Evolutionary conservation across 257 asterid species (phyloP), one percentile per base, ranked within the genome.

Genomic region (Parsonsia alboflavescens): DNA sequence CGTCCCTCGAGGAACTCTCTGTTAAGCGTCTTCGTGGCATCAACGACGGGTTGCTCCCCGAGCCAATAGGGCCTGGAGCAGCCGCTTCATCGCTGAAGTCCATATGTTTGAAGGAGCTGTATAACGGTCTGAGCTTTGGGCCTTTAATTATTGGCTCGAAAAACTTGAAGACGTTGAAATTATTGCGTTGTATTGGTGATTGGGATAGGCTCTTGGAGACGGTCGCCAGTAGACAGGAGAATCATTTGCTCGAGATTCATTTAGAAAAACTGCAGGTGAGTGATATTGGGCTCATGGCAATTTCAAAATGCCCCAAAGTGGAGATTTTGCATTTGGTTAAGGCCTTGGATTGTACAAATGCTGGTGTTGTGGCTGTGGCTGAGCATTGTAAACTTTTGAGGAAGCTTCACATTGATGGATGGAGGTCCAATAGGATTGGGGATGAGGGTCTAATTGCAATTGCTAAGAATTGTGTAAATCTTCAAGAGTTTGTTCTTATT

Each of bases 371-470:
- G 2, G 91, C 91, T 2, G 86, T 90, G 57, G 94, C 97, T 44
- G 90, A 85, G 81, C 82, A 75, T 21, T 93, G 98, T 67, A 93
- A 78, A 88, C 86, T 89, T 72, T 65, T 93, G 85, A 89, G 98
- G 81, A 93, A 93, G 90, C 86, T 93, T 53, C 96, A 90, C 53
- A 90, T 93, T n/a, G 97, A 93, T 67, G 98, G 97, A 48, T 93
- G 97, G 96, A 90, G 91, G 82, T 88, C 97, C 2, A 89, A 93
- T 77, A 82, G 90, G 85, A 93, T 93, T 50, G 97, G 97, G 0
- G 96, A 93, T 73, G 91, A 84, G 76, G 96, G 90, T 4, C 85
- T 93, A 80, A 74, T 87, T 49, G 83, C 94, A 0, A 79, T 93
- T 63, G 96, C 98, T 0, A 91, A 86, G 82, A 82, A 89, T 54